A percentile compares a stretch with the other conserved stretches of the same genome.
Evolutionary conservation across 345 rosid species (phyloP).

Genomic region (Hypericum androsaemum): DNA sequence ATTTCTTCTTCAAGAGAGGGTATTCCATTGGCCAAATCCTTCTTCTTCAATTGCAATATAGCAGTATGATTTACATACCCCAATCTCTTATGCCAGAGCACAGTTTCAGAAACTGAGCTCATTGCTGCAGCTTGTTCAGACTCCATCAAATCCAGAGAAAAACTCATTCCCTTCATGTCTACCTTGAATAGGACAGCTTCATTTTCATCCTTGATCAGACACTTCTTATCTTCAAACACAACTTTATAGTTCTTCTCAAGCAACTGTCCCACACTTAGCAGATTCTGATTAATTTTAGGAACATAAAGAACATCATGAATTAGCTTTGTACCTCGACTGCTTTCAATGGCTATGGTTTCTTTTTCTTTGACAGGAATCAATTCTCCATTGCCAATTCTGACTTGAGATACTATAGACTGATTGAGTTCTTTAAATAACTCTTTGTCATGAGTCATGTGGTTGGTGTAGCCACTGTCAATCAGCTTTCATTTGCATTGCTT

Average conservation of each 20-base stretch:
- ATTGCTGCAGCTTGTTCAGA: neutral
- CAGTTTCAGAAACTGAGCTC: neutral
- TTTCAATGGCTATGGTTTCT: too few relatives aligned
- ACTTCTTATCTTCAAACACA: neutral
- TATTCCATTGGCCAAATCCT: slow-evolving; percentile 4
- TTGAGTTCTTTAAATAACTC: too few relatives aligned
- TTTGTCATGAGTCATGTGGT: too few relatives aligned
- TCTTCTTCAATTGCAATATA: neutral
- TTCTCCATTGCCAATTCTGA: too few relatives aligned
- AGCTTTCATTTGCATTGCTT: too few relatives aligned
- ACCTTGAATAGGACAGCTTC: neutral
- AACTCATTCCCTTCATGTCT: neutral
- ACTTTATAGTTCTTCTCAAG: neutral
- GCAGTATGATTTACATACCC: neutral
- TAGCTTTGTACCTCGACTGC: neutral
- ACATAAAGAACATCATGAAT: slow-evolving; percentile 5
- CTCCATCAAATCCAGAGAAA: neutral
- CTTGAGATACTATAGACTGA: too few relatives aligned
- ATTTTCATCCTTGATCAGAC: neutral
- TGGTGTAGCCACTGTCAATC: too few relatives aligned
- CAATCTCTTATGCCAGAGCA: neutral
- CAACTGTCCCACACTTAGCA: neutral
- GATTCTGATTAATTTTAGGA: neutral
- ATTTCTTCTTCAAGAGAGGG: slow-evolving; percentile 1
- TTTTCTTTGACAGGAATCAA: too few relatives aligned